Evolutionary conservation across 768 basidiomycete species (phyloP).

Genomic region (Lactifluus hygrophoroides): DNA sequence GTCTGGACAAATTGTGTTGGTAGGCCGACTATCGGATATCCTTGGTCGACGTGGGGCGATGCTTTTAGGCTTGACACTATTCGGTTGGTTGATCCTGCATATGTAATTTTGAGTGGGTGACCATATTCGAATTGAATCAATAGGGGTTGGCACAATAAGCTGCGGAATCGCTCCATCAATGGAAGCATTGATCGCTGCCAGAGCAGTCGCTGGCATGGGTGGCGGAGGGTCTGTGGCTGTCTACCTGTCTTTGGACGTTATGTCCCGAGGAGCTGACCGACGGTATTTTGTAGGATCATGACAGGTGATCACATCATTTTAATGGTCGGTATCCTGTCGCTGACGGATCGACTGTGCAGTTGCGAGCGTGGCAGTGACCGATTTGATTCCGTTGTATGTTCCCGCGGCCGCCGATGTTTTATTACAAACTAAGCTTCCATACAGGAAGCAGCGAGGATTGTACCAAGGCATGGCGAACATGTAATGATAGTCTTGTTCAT

Average conservation of each 20-base stretch:
- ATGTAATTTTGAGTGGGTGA: constrained; percentile 18
- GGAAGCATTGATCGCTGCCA: constrained; percentile 68
- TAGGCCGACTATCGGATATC: constrained; percentile 78
- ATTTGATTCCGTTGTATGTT: constrained; percentile 80
- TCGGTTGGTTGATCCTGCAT: constrained; percentile 41
- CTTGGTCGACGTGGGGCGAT: constrained; percentile 81
- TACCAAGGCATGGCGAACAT: constrained; percentile 91
- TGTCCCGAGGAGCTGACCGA: constrained; percentile 21
- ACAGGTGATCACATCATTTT: constrained; percentile 44
- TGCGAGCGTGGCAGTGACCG: constrained; percentile 74
- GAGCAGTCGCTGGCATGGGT: constrained; percentile 86
- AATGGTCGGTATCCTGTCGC: background rate
- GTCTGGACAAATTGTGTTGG: constrained; percentile 15
- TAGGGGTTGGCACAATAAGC: constrained; percentile 73
- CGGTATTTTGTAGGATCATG: constrained; percentile 52
- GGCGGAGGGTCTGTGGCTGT: constrained; percentile 79
- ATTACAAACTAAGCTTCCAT: constrained; percentile 4
- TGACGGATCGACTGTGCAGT: constrained; percentile 37
- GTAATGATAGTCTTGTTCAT: constrained; percentile 35
- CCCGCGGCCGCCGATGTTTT: background rate
- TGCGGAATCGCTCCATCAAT: constrained; percentile 87
- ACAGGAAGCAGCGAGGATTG: constrained; percentile 74
- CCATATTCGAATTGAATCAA: constrained; percentile 7
- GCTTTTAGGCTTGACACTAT: constrained; percentile 73
- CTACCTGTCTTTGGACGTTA: constrained; percentile 18